Evolutionary conservation across 352 stramenopile genomes (phyloP), one percentile per base, ranked within the genome.

Genomic region (Phytophthora megakarya): DNA sequence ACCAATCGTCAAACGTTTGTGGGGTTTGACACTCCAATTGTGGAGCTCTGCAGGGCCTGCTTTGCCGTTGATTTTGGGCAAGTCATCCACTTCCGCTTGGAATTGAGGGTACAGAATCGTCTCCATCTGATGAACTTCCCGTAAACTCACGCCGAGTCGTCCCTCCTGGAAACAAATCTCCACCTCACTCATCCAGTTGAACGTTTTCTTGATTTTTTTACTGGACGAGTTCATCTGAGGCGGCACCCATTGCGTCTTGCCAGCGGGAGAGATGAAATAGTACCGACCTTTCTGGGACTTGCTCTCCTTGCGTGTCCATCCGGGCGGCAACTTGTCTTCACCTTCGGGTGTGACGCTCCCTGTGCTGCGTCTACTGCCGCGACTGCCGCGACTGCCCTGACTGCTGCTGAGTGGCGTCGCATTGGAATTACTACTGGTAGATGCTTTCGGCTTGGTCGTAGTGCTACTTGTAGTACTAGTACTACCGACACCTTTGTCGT

Each of bases 1-100:
- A 45, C 85, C 80, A 51, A 92, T 90, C 6, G 79, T 92, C 57
- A 96, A 52, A 3, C 87, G 85, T 45, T 86, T 84, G 55, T 94
- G 75, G 8, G 85, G 80, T 58, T 92, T 92, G 47, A 96, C 87
- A 57, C 87, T 94, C 87, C 87, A 96, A 61, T 96, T 96, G 70
- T 96, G 90, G 8, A 96, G 78, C 71, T 96, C 87, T 15, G 87
- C 87, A 1, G 87, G 82, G 0, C 87, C 87, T 1, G 87, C 80
- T 60, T 96, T 94, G 65, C 85, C 84, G 45, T 87, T 92, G 15
- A 93, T 83, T 76, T 96, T 96, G 50, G 87, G 85, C 28, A 96
- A 65, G 46, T 94, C 87, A 60, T 96, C 87, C 16, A 96, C 86
- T 62, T 96, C 87, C n/a, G 87, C 87, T 53, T 96, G 87, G 65